Base-by-base conservation (phyloP, 2,329 filamentous ascomycete species). In the Nemania sp. region DNA sequence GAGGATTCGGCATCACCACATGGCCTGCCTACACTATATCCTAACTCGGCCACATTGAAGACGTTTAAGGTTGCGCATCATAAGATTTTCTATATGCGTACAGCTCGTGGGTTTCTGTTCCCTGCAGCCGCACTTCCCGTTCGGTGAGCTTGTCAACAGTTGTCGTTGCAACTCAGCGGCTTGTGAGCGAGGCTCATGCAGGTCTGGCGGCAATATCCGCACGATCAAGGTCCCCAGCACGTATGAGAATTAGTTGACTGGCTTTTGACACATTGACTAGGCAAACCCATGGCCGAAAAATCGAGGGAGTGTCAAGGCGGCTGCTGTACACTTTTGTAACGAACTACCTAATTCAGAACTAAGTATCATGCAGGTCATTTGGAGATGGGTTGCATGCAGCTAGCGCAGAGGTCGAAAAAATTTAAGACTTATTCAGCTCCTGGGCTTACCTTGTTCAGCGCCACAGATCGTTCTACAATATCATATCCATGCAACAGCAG, bases 41-140 rank as follows among this genome's bases (percentile, higher is more conserved):
- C n/a, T n/a, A n/a, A n/a, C 53, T 59, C 40, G 49, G 62, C 57
- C 52, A 56, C 57, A 47, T 52, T 57, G 48, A 37, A 49, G 45
- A 42, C 49, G 54, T 60, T 56, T 52, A 50, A 59, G 46, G 30
- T 46, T 53, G 61, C 41, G 46, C 47, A 63, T 61, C 57, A 33
- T 31, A 52, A 20, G 20, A 52, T 45, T 41, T 24, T 43, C 23
- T 20, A 42, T 36, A 23, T 37, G 45, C 22, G 56, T 31, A 47
- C 19, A 59, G 41, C 15, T 28, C 40, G 14, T 17, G 34, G 33
- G 30, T 33, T 34, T 24, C 22, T 43, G 15, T 23, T 50, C 30
- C 26, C 24, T 24, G 20, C 31, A 22, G 24, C 20, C 19, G 28
- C 15, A 30, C 23, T 30, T 44, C 23, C n/a, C 17, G 36, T 46